Evolutionary conservation across 345 rosid genomes (phyloP), one percentile per base, ranked within the genome.

Genomic region (Mangifera indica): DNA sequence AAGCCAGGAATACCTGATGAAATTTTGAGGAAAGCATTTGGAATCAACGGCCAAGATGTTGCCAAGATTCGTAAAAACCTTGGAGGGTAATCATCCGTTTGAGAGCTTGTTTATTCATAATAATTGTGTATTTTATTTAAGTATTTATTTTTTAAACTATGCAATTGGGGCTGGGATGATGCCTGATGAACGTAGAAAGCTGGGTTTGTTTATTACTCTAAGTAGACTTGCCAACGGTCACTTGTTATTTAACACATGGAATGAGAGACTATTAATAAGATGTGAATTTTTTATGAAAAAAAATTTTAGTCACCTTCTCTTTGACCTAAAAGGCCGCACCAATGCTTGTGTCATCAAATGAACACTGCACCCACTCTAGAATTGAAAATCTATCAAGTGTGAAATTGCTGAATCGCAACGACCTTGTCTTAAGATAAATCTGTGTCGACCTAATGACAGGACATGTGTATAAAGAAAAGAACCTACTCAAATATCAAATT

Each of bases 21-120:
- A 13, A 76, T 93, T 58, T 44, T 93, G 34, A 69, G 64, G 81
- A 87, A 72, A 32, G 83, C 84, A 25, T 84, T 81, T 67, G 77
- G 80, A 65, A 80, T 87, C 11, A 79, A 72, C n/a, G 71, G 53
- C 6, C 78, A 83, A 51, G 93, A 89, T 45, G 53, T 87, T 24
- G 63, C 57, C 54, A 81, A 55, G 57, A 88, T 85, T 25, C 85
- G 85, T 11, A 73, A 8, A 51, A 83, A 60, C 74, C 91, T 86
- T 67, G 84, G 86, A 57, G 88, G 90, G 45, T 86, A 61, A 72
- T 54, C 58, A 20, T 4, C 3, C n/a, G 48, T 14, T 11, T 8
- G 13, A 7, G 46, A 37, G 26, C 65, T 67, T 17, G 69, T 9
- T 13, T 18, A 61, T 17, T 29, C 3, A 10, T 63, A 6, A 64